Evolutionary conservation across 2,329 filamentous ascomycete species (phyloP).

Genomic region (Penicillium crustosum): DNA sequence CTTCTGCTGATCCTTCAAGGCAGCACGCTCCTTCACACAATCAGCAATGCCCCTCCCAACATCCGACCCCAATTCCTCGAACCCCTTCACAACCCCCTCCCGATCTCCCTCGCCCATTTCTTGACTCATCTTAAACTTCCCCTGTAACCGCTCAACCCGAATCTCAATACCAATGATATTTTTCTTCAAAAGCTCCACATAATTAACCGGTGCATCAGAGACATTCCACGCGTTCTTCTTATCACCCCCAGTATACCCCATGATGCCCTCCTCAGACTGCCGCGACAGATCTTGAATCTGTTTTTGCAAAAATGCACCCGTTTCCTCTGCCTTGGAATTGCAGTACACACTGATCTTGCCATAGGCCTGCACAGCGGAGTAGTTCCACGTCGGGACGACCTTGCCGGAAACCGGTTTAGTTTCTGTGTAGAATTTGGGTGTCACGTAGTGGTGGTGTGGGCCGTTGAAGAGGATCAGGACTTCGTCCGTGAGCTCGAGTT

Average conservation of each 20-base stretch:
- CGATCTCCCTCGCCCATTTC: constrained; percentile 54
- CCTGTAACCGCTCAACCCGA: constrained; percentile 54
- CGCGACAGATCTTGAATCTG: constrained; percentile 57
- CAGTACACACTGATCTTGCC: constrained; percentile 57
- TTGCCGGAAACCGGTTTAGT: constrained; percentile 54
- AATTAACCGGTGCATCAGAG: constrained; percentile 58
- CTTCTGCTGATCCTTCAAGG: background rate
- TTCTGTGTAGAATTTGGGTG: constrained; percentile 62
- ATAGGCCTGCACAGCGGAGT: constrained; percentile 41
- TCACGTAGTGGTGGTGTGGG: constrained; percentile 62
- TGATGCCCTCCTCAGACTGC: constrained; percentile 54
- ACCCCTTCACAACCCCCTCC: constrained; percentile 27
- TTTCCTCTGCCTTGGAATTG: constrained; percentile 50
- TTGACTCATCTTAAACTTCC: constrained; percentile 67
- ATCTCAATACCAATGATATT: constrained; percentile 63
- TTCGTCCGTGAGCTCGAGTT: constrained; percentile 46
- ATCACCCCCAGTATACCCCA: constrained; percentile 53
- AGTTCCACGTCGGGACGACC: too few species aligned
- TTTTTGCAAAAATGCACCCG: constrained; percentile 49
- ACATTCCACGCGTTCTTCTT: constrained; percentile 62
- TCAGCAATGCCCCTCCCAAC: constrained; percentile 33
- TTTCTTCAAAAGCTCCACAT: constrained; percentile 59
- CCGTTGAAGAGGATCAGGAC: constrained; percentile 64
- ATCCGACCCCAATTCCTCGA: constrained; percentile 48
- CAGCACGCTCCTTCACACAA: constrained; percentile 14